A percentile compares a stretch with the other conserved stretches of the same genome.
phyloP scores from a whole-genome alignment of 768 basidiomycete genomes.

The Pleurotus ostreatus region DNA sequence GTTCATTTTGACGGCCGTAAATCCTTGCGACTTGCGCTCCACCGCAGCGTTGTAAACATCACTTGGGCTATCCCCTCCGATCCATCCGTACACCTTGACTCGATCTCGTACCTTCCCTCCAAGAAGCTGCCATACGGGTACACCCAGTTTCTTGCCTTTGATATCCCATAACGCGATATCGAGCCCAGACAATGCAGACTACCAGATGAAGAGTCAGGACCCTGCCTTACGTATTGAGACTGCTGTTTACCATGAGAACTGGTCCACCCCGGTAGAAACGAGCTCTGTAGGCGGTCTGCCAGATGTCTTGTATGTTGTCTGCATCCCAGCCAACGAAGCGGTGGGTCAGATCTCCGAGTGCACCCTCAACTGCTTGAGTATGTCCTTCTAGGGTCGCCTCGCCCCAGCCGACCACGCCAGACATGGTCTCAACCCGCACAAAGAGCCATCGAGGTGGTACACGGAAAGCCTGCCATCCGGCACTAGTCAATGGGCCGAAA shows the following conservation, averaged over 20 bases:
- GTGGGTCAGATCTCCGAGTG: constrained; percentile 52
- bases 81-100: constrained; percentile 56
- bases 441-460: constrained; percentile 74
- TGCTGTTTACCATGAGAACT: constrained; percentile 55
- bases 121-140: constrained; percentile 59
- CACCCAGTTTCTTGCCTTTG: constrained; percentile 74
- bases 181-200: constrained; percentile 55
- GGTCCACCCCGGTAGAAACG: constrained; percentile 68
- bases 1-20: constrained; percentile 74
- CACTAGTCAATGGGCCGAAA: not conserved
- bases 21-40: constrained; percentile 55
- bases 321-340: constrained; percentile 60
- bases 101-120: constrained; percentile 66
- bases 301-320: constrained; percentile 68
- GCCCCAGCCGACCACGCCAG: constrained; percentile 69
- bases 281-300: constrained; percentile 53
- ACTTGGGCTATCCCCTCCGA: constrained; percentile 51
- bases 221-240: not conserved
- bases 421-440: constrained; percentile 61
- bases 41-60: constrained; percentile 52
- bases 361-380: constrained; percentile 71
- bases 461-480: constrained; percentile 47
- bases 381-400: constrained; percentile 73
- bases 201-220: not conserved
- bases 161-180: constrained; percentile 78